Evolutionary conservation across 306 rosid species (phyloP), one percentile per base, ranked within the genome.

Genomic region (Ochetophila trinervis): DNA sequence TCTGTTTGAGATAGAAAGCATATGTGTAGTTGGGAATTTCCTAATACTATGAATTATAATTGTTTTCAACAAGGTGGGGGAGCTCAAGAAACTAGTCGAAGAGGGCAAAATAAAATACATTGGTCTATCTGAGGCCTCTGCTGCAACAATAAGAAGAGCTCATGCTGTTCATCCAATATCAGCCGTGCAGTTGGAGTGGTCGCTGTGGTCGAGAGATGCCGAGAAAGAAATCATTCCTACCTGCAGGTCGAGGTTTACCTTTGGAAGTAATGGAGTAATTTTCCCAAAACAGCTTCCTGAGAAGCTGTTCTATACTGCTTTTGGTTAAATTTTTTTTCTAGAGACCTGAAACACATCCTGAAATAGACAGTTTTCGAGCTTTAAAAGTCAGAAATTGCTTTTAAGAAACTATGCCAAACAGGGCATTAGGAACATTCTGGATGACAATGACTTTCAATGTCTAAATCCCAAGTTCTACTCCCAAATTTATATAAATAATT

Each of bases 101-200:
- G 91, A 88, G 65, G 91, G 89, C 0, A 88, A 88, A 68, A 57
- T 88, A 54, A 88, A 88, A 66, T 83, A 88, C 69, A 73, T 85
- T 10, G 91, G 91, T 3, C 59, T 88, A 17, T 83, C 89, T 0
- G 95, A 88, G 82, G 95, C 95, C 16, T 83, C 85, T n/a, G 74
- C 91, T 70, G 75, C 89, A 6, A 83, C 95, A 47, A 88, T 88
- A 50, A 83, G 89, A 83, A 85, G 95, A 74, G 91, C 95, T 19
- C 95, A 88, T n/a, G 87, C 84, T 12, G 82, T 88, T 75, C 95
- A 81, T 79, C 95, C 95, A 2, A 83, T 88, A 53, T 72, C 95
- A 27, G 86, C 84, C 18, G 84, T 85, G 76, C 91, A 85, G 71
- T 50, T 88, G 50, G 95, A 85, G 74, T 85, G 95, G 87, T 88